Evolutionary conservation across 345 rosid genomes (phyloP), one percentile per base, ranked within the genome.

Genomic region (Crucihimalaya himalaica): DNA sequence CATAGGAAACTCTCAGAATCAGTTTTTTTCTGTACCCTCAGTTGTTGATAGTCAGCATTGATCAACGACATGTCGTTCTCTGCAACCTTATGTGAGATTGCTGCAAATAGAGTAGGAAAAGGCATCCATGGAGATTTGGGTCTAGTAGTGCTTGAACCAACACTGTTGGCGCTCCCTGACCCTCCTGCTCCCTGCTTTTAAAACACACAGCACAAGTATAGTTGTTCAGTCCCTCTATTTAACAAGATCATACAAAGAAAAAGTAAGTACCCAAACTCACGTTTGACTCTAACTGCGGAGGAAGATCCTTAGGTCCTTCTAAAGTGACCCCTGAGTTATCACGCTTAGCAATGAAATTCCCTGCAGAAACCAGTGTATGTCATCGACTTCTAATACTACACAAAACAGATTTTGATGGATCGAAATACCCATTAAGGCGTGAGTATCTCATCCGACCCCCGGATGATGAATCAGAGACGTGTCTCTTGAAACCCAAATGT

Each of bases 51-150:
- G 58, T 84, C 71, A 43, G 71, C 62, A 59, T 58, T 20, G 62
- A 95, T 76, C 15, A 71, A 23, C 0, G 84, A 86, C 99, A 96
- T 96, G 54, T 85, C 85, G 13, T 69, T 55, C 8, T 60, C 73
- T 39, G 91, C 77, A 71, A 96, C 80, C 81, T 86, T 88, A 50
- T 69, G 77, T 5, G 96, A 77, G 50, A 96, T 89, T n/a, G 94
- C 97, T 72, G 92, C 86, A 85, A 96, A 92, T 78, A 96, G 68
- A 82, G 75, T 76, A 9, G 94, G 87, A 55, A 96, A 90, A 50
- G 99, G 97, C 96, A 96, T 88, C 92, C 94, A 96, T 23, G 99
- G 99, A 28, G 97, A 96, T 72, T 82, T 78, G 2, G 83, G 82
- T 63, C 76, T 88, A 13, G 84, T 78, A 42, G 79, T 74, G 81